Conservation (phyloP, 495 filamentous ascomycete species). For the Tuber magnatum region DNA sequence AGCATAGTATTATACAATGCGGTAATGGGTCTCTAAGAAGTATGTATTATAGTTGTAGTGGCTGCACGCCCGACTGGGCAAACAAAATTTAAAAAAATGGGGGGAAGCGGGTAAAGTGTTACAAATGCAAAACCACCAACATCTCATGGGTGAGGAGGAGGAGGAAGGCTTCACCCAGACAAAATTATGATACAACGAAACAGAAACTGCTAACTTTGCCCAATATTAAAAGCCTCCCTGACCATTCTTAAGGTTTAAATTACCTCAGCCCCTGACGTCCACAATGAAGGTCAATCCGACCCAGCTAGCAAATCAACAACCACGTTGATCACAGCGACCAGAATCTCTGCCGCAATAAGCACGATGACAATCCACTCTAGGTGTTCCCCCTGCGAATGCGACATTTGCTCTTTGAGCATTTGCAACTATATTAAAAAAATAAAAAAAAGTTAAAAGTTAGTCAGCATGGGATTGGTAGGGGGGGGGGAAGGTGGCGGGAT, state of each 20-base stretch:
- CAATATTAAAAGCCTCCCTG: not conserved
- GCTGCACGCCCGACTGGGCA: not conserved
- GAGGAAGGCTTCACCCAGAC: not conserved
- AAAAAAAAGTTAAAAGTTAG: not conserved
- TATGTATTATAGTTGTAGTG: not conserved
- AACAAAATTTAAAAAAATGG: not conserved
- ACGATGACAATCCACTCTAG: conserved; percentile 97
- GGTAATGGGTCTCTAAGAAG: not conserved
- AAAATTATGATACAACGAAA: not conserved
- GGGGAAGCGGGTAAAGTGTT: not conserved
- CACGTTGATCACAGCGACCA: conserved; percentile 92
- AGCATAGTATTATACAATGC: not conserved
- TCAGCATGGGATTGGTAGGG: conserved; percentile 3
- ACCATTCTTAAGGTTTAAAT: not conserved
- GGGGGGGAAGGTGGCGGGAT: not conserved
- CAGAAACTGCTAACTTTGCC: not conserved
- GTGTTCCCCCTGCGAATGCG: conserved; percentile 91
- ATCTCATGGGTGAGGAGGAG: not conserved
- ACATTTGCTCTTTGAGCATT: conserved; percentile 92
- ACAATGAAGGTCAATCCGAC: conserved; percentile 14
- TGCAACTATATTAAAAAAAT: conserved; percentile 48
- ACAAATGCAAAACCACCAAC: not conserved
- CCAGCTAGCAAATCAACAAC: conserved; percentile 86
- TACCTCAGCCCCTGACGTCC: not conserved
- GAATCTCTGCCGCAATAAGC: conserved; percentile 89